Conservation (phyloP, 1,284 basidiomycete genomes). For the Wallemia ichthyophaga region DNA sequence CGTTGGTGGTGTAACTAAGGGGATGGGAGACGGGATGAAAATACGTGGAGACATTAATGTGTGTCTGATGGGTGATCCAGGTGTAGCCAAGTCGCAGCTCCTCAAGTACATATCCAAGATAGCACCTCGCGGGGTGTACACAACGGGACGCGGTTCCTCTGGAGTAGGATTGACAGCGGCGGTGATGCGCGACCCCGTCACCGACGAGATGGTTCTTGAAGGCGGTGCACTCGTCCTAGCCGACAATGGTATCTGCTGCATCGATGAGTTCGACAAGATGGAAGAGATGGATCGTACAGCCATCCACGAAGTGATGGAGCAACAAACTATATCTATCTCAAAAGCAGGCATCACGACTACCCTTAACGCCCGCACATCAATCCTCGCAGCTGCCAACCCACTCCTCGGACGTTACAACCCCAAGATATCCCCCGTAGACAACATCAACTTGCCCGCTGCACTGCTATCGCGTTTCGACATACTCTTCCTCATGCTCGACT, state of each 20-base stretch:
- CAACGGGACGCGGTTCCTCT: constrained; percentile 88
- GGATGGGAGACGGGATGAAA: constrained; percentile 89
- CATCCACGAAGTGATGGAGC: constrained; percentile 99
- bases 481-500: constrained; percentile 87
- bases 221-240: constrained; percentile 92
- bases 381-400: constrained; percentile 92
- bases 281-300: constrained; percentile 90
- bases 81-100: constrained; percentile 94
- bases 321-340: constrained; percentile 96
- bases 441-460: constrained; percentile 95
- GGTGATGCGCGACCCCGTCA: constrained; percentile 96
- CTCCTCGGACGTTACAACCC: constrained; percentile 94
- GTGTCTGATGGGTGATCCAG: constrained; percentile 97
- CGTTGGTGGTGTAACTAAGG: constrained; percentile 84
- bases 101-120: constrained; percentile 97
- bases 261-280: constrained; percentile 99
- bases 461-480: constrained; percentile 86
- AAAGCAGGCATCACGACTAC: constrained; percentile 98
- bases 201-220: constrained; percentile 98
- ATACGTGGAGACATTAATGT: constrained; percentile 94
- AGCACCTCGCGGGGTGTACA: constrained; percentile 89
- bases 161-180: constrained; percentile 96
- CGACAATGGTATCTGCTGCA: constrained; percentile 97
- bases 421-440: constrained; percentile 88
- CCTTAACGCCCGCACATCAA: constrained; percentile 89